phyloP scores from a whole-genome alignment of 2,329 filamentous ascomycete genomes.

The Didymella segeticola region DNA sequence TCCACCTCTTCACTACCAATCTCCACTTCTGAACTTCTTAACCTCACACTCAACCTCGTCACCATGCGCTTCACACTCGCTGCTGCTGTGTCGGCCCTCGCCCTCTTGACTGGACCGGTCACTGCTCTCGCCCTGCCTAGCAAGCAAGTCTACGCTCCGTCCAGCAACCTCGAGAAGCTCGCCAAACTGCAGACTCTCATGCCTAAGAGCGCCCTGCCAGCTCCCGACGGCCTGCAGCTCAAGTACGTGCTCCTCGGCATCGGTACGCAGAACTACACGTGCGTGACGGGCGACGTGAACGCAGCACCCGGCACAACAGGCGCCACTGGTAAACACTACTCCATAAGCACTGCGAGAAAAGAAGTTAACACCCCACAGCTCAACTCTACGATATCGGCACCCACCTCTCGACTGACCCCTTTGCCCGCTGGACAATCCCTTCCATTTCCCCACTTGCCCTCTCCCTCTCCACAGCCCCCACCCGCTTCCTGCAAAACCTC shows the following conservation, averaged over 20 bases:
- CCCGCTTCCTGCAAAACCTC: constrained; percentile 36
- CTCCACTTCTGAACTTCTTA: not conserved
- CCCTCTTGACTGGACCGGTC: constrained; percentile 26
- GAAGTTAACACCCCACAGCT: constrained; percentile 31
- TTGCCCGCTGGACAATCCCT: constrained; percentile 42
- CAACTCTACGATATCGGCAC: constrained; percentile 47
- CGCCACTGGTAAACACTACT: constrained; percentile 35
- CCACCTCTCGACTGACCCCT: constrained; percentile 35
- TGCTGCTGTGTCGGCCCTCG: constrained; percentile 29
- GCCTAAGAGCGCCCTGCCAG: constrained; percentile 40
- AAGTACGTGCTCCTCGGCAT: constrained; percentile 57
- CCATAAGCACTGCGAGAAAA: not conserved
- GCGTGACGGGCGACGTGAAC: constrained; percentile 36
- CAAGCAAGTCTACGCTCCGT: constrained; percentile 21
- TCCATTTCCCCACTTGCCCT: constrained; percentile 45
- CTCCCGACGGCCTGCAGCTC: constrained; percentile 43
- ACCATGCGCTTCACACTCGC: constrained; percentile 42
- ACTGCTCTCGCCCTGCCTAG: constrained; percentile 23
- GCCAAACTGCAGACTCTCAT: constrained; percentile 23
- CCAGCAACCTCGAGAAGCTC: constrained; percentile 34
- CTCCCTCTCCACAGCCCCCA: constrained; percentile 29
- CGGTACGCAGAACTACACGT: constrained; percentile 63
- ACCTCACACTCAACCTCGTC: not conserved
- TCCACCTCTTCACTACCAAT: not conserved
- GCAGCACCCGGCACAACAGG: constrained; percentile 42